Percentiles rank a stretch among this genome's conserved stretches.
These are phyloP conservation scores for Plasmodium gallinaceum DNA, from an alignment of 169 alveolate species.

Conservation along the genomic window DNA sequence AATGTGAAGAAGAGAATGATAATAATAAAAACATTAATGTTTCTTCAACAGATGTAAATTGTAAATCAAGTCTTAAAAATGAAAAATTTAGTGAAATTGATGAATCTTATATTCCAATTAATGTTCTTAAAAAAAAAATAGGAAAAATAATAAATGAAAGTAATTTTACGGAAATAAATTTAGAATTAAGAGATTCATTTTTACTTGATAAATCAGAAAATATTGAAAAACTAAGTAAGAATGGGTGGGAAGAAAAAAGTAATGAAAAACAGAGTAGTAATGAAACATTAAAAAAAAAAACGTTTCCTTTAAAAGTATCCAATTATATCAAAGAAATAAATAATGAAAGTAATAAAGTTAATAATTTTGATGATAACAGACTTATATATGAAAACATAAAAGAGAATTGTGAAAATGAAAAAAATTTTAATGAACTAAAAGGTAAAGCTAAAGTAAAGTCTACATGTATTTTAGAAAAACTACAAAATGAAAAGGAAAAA, in stretches of 20 bases:
- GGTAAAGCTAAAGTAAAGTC: background rate
- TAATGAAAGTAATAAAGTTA: background rate
- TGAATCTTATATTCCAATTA: slow-evolving; percentile 50
- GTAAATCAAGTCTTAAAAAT: background rate
- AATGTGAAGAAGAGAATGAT: background rate
- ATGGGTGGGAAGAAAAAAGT: background rate
- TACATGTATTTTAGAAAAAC: slow-evolving; percentile 2
- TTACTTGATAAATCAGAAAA: background rate
- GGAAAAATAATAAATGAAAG: slow-evolving; percentile 30
- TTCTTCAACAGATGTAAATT: background rate
- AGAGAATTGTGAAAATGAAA: slow-evolving; percentile 8
- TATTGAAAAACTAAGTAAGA: background rate
- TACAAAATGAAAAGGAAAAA: background rate
- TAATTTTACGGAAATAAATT: slow-evolving; percentile 33
- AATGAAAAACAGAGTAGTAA: slow-evolving; percentile 2
- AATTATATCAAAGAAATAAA: background rate
- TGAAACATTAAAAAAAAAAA: background rate
- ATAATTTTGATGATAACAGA: background rate
- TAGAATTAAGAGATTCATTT: slow-evolving; percentile 21
- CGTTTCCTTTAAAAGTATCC: background rate
- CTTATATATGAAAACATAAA: background rate
- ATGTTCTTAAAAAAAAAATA: slow-evolving; percentile 18
- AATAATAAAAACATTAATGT: background rate
- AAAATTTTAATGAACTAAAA: background rate
- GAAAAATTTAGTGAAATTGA: background rate